These are phyloP conservation scores for Chionographis japonica DNA, from an alignment of 106 monocot genomes.

Conservation along the genomic window DNA sequence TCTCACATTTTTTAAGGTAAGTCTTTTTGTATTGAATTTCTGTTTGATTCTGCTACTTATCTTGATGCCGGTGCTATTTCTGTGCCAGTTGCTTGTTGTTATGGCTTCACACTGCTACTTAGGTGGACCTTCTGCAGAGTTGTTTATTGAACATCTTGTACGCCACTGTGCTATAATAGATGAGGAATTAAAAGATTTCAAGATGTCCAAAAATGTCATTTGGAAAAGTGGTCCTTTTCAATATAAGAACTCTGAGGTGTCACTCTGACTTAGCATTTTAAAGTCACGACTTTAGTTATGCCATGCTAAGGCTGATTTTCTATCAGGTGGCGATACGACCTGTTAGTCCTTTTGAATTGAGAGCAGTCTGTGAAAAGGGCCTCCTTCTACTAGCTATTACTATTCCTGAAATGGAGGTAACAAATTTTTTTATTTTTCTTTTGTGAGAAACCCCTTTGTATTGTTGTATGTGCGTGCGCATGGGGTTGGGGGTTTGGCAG, in stretches of 20 bases:
- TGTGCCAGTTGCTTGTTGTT: slow-evolving; percentile 82
- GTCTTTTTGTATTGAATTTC: not conserved
- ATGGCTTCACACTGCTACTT: slow-evolving; percentile 98
- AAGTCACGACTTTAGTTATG: not conserved
- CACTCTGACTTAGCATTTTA: not conserved
- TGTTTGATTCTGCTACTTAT: not conserved
- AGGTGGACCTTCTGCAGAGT: slow-evolving; percentile 58
- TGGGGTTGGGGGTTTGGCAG: too few relatives aligned
- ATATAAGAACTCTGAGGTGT: slow-evolving; percentile 67
- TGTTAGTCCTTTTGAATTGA: slow-evolving; percentile 53
- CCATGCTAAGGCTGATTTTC: not conserved
- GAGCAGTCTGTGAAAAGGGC: slow-evolving; percentile 83
- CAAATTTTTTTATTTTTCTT: not conserved
- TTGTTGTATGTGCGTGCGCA: not conserved
- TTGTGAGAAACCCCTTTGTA: not conserved
- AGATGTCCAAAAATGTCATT: slow-evolving; percentile 33
- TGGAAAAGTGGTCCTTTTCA: slow-evolving; percentile 37
- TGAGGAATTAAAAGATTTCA: slow-evolving; percentile 47
- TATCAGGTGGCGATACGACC: slow-evolving; percentile 49
- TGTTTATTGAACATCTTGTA: slow-evolving; percentile 80
- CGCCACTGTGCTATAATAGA: slow-evolving; percentile 77
- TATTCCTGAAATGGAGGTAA: slow-evolving; percentile 98
- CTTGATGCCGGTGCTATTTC: slow-evolving; percentile 16
- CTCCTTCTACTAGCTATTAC: slow-evolving; percentile 85
- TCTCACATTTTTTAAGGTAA: not conserved